Evolutionary conservation across 148 eudicot species (phyloP).

Genomic region (Amaranthus cruentus): DNA sequence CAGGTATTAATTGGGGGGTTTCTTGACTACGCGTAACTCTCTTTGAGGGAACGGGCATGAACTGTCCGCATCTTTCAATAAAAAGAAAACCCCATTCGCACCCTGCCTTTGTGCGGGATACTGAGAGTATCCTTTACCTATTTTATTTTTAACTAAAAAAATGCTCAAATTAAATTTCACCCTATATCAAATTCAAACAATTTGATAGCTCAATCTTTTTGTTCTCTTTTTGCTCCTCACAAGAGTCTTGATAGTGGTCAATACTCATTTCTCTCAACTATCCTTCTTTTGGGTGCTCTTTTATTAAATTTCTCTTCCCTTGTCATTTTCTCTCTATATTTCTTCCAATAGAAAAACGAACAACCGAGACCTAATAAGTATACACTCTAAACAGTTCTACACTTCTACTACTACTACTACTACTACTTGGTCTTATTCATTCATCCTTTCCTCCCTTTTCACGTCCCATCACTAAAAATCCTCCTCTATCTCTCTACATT

Average conservation of each 20-base stretch:
- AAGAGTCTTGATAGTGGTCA: slow-evolving; percentile 18
- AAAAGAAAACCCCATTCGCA: no score
- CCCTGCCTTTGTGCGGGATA: no score
- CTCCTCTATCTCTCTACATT: background rate
- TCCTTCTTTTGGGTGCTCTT: background rate
- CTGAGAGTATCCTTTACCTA: no score
- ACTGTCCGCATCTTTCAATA: no score
- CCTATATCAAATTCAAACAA: no score
- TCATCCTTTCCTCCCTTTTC: slow-evolving; percentile 27
- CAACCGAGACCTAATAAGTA: background rate
- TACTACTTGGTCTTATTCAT: slow-evolving; percentile 17
- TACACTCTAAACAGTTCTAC: no score
- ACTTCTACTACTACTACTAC: no score
- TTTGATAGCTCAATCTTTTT: no score
- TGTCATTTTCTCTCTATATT: background rate
- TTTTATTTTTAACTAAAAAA: background rate
- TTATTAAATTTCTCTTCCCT: background rate
- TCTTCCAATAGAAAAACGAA: background rate
- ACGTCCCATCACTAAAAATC: slow-evolving; percentile 25
- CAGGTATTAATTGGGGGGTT: no score
- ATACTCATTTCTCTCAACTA: background rate
- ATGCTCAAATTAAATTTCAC: no score
- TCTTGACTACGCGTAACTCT: no score
- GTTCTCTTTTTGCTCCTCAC: background rate
- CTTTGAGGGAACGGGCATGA: no score